Evolutionary conservation across 176 grass and related monocot genomes (phyloP), one percentile per base, ranked within the genome.

Genomic region (Triticum timopheevii): DNA sequence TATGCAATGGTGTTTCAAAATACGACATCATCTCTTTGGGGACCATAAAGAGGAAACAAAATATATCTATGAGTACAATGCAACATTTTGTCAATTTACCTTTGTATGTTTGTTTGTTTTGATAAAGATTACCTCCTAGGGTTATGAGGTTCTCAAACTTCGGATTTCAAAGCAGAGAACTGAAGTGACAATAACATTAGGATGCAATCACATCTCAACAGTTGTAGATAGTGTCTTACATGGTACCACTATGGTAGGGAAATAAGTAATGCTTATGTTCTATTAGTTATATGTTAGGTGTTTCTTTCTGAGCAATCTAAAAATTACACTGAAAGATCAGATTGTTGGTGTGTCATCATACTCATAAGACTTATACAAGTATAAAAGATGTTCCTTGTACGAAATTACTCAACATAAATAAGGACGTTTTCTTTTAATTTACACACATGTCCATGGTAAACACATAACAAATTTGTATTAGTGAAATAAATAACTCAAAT

Each of bases 251-350:
- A 86, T 82, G 0, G 50, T 30, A 71, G 54, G 10, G 19, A 17
- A 77, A 47, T 20, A 66, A 28, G 50, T 65, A 20, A 45, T 74
- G 12, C 0, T 85, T 76, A 30, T 69, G 58, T 64, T 42, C 27
- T 78, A 39, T 72, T 65, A 23, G 40, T 78, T 83, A 40, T 73
- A 84, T 77, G 62, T 85, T 87, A 77, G 34, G 45, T 73, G 81
- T 87, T 81, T 56, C 69, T 87, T 80, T 91, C 81, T 17, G 11
- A 69, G 61, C 2, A 84, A 84, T 67, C 66, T 17, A 34, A 91
- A 59, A 80, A 80, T 61, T 79, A 12, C 15, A 27, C 22, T 13
- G 47, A 68, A 68, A 91, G 40, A 83, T 76, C 69, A 38, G 61
- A 67, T 12, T 67, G 8, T 84, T 17, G 40, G 40, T 66, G 13